Percentiles rank a stretch among this genome's conserved stretches.
Conservation (phyloP, 2,329 filamentous ascomycete genomes). For the Cytospora schulzeri region DNA sequence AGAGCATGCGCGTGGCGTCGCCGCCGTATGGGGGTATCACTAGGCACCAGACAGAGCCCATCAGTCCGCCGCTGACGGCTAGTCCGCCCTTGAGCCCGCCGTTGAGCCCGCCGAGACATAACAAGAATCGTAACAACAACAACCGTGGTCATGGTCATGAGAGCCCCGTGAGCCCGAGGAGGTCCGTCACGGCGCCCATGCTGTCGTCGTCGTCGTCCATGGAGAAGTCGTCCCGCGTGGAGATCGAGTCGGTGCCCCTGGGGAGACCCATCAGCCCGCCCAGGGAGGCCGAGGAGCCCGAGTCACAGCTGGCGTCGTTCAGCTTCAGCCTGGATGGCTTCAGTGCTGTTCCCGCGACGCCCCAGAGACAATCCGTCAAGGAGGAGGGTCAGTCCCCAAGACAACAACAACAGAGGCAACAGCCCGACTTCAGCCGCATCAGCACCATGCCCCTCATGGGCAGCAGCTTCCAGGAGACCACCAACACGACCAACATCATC, state of each 20-base stretch:
- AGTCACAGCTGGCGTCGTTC: slow-evolving; percentile 17
- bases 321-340: slow-evolving; percentile 14
- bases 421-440: slow-evolving; percentile 22
- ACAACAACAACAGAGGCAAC: not conserved
- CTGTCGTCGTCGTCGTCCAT: too few species aligned
- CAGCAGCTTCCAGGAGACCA: slow-evolving; percentile 1
- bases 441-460: slow-evolving; percentile 20
- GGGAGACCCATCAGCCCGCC: slow-evolving; percentile 24
- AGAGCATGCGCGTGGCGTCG: slow-evolving; percentile 26
- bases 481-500: too few species aligned
- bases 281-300: not conserved
- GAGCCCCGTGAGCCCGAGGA: slow-evolving; percentile 20
- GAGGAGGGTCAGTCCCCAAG: slow-evolving; percentile 1
- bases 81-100: slow-evolving; percentile 23
- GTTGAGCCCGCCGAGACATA: slow-evolving; percentile 12
- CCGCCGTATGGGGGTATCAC: slow-evolving; percentile 19
- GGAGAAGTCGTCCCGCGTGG: slow-evolving; percentile 6
- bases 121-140: too few species aligned
- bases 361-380: not conserved
- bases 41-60: slow-evolving; percentile 23
- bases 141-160: not conserved
- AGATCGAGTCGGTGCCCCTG: too few species aligned
- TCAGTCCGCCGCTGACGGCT: slow-evolving; percentile 25
- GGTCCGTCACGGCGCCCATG: slow-evolving; percentile 21
- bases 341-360: not conserved